These are phyloP conservation scores for Microascus cirrosus DNA, from an alignment of 2,329 filamentous ascomycete species.

Conservation along the genomic window DNA sequence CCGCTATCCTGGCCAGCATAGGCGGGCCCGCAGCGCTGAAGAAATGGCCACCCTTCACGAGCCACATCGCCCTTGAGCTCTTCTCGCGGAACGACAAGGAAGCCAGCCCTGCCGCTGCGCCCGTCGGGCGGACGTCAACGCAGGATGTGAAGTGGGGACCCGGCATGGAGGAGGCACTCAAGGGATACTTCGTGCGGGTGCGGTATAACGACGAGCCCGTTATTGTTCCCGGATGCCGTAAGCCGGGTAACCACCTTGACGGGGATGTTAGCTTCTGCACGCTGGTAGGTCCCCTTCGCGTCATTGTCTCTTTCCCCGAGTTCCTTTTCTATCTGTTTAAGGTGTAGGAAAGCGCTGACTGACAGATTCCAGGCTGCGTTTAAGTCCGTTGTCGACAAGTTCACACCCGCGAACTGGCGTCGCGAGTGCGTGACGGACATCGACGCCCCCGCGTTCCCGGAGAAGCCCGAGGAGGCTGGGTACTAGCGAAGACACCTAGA, in stretches of 20 bases:
- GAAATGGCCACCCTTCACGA: conserved; percentile 87
- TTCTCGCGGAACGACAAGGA: conserved; percentile 42
- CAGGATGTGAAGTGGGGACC: conserved; percentile 42
- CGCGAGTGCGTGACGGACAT: conserved; percentile 36
- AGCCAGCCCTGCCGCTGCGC: conserved; percentile 11
- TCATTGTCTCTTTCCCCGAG: not conserved
- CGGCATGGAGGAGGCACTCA: conserved; percentile 46
- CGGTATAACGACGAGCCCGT: conserved; percentile 84
- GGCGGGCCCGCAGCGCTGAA: conserved; percentile 59
- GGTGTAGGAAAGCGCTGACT: not conserved
- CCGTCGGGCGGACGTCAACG: conserved; percentile 23
- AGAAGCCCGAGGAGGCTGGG: conserved; percentile 39
- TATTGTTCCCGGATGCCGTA: conserved; percentile 69
- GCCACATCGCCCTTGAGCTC: conserved; percentile 81
- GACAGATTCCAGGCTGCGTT: conserved; percentile 60
- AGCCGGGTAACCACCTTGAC: conserved; percentile 68
- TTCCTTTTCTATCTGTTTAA: conserved; percentile 3
- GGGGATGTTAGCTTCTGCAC: conserved; percentile 89
- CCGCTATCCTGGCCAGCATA: conserved; percentile 63
- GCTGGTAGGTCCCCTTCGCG: conserved; percentile 42
- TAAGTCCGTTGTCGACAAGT: conserved; percentile 85
- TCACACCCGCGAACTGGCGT: conserved; percentile 71
- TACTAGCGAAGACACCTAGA: conserved; percentile 18
- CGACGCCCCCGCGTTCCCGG: conserved; percentile 30
- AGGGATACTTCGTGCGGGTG: conserved; percentile 77